phyloP scores from a whole-genome alignment of 2,329 filamentous ascomycete genomes.

The Trichoderma sp. region DNA sequence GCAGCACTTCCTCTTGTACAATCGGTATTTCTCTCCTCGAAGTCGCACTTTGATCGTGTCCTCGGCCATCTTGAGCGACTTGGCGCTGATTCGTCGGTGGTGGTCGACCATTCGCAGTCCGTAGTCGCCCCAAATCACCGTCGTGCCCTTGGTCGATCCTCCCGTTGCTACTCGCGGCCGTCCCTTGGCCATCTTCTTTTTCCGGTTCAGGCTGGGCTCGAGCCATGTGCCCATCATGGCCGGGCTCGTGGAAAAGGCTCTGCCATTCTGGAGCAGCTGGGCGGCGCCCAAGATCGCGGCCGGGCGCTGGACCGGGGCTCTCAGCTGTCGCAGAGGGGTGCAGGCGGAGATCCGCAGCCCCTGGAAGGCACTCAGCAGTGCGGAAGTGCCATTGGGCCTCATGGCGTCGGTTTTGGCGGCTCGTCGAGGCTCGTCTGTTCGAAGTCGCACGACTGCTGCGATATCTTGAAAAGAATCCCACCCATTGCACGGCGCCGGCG shows the following conservation, averaged over 20 bases:
- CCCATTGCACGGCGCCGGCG: constrained; percentile 3
- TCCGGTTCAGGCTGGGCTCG: constrained; percentile 72
- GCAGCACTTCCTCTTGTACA: constrained; percentile 89
- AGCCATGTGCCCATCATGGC: constrained; percentile 72
- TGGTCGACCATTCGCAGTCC: constrained; percentile 92
- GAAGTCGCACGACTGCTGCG: constrained; percentile 6
- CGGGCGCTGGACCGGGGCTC: constrained; percentile 39
- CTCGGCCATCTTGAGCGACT: constrained; percentile 85
- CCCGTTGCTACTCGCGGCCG: constrained; percentile 85
- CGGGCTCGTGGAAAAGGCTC: constrained; percentile 73
- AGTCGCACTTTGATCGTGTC: constrained; percentile 89
- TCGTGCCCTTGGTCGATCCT: constrained; percentile 88
- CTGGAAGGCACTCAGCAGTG: constrained; percentile 55
- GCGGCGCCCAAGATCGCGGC: constrained; percentile 38
- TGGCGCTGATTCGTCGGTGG: constrained; percentile 84
- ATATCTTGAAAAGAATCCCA: constrained; percentile 43
- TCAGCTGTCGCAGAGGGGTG: constrained; percentile 46
- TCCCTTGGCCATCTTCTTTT: constrained; percentile 89
- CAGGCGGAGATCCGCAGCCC: constrained; percentile 50
- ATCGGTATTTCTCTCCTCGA: constrained; percentile 85
- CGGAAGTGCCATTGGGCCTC: constrained; percentile 49
- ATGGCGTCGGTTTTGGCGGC: constrained; percentile 43
- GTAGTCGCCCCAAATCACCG: constrained; percentile 94
- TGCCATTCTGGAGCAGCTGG: constrained; percentile 50
- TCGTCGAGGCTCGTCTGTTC: constrained; percentile 32